A percentile compares a stretch with the other conserved stretches of the same genome.
Evolutionary conservation across 192 early-diverging fungal species (phyloP).

Genomic region (Coemansia javaensis): DNA sequence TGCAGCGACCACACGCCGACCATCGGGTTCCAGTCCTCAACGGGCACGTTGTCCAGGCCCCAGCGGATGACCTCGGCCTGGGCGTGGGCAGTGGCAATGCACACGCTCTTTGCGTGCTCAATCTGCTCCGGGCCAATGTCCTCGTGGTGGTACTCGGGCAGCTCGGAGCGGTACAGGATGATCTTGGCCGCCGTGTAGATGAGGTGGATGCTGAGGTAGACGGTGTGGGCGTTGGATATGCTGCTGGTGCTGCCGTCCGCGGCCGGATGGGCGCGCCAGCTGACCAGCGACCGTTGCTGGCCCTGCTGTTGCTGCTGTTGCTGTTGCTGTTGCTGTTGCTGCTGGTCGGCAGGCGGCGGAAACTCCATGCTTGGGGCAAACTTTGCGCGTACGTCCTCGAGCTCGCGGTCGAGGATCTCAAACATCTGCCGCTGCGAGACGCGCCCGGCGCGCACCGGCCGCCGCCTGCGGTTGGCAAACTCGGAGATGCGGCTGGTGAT

Average conservation of each 20-base stretch:
- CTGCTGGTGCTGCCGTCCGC: constrained; percentile 8
- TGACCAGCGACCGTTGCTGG: constrained; percentile 31
- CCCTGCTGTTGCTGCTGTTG: no score
- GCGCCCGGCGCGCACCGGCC: constrained; percentile 34
- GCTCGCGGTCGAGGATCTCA: constrained; percentile 40
- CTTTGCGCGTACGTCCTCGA: constrained; percentile 27
- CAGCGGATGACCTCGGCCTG: constrained; percentile 47
- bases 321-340: no score
- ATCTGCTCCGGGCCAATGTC: constrained; percentile 16
- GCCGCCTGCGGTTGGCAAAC: constrained; percentile 43
- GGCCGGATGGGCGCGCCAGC: constrained; percentile 17
- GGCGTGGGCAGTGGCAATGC: constrained; percentile 42
- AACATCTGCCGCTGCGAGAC: constrained; percentile 40
- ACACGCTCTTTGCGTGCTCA: constrained; percentile 37
- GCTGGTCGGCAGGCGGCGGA: constrained; percentile 31
- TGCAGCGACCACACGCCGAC: constrained; percentile 50
- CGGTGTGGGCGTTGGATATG: constrained; percentile 17
- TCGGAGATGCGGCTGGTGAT: constrained; percentile 39
- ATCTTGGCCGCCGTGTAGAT: constrained; percentile 50
- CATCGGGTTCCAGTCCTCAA: constrained; percentile 49
- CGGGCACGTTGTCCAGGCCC: constrained; percentile 37
- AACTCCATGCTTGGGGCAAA: constrained; percentile 41
- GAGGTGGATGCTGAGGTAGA: constrained; percentile 39
- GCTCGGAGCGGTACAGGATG: constrained; percentile 48
- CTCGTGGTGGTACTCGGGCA: constrained; percentile 47